Conservation (phyloP, 1,284 basidiomycete genomes). For the Ganoderma resinaceum region DNA sequence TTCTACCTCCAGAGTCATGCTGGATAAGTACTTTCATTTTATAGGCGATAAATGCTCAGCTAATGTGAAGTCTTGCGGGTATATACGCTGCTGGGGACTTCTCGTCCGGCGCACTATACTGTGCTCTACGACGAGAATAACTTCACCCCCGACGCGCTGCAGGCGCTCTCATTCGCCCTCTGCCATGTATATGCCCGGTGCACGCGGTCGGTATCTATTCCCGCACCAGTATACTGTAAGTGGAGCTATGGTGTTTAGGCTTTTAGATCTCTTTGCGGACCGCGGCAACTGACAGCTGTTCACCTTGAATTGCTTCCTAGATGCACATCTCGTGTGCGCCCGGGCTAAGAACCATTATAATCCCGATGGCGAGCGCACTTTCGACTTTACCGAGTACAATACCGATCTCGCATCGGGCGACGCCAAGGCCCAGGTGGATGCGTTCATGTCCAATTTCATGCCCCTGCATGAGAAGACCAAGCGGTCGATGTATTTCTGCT, state of each 20-base stretch:
- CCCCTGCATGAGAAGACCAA: slow-evolving; percentile 58
- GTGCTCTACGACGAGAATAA: slow-evolving; percentile 61
- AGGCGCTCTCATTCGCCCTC: slow-evolving; percentile 58
- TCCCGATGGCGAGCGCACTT: slow-evolving; percentile 51
- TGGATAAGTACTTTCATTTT: slow-evolving; percentile 28
- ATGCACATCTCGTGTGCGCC: slow-evolving; percentile 83
- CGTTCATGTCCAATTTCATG: slow-evolving; percentile 61
- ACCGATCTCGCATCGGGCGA: slow-evolving; percentile 50
- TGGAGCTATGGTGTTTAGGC: slow-evolving; percentile 12
- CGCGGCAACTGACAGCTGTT: not conserved
- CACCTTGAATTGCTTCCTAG: slow-evolving; percentile 43
- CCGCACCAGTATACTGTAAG: slow-evolving; percentile 70
- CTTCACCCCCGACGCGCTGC: slow-evolving; percentile 49
- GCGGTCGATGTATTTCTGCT: slow-evolving; percentile 73
- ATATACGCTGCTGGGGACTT: slow-evolving; percentile 8
- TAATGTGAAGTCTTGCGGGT: slow-evolving; percentile 6
- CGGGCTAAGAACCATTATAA: slow-evolving; percentile 84
- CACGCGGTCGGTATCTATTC: slow-evolving; percentile 70
- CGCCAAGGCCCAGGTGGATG: slow-evolving; percentile 54
- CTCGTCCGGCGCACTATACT: slow-evolving; percentile 61
- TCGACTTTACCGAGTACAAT: slow-evolving; percentile 62
- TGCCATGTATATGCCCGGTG: slow-evolving; percentile 65
- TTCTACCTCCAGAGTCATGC: slow-evolving; percentile 68
- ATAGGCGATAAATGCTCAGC: not conserved
- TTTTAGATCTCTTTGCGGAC: not conserved